A percentile compares a stretch with the other conserved stretches of the same genome.
Evolutionary conservation across 78 protist genomes (phyloP).

Genomic region (Dictyostelium firmibasis): DNA sequence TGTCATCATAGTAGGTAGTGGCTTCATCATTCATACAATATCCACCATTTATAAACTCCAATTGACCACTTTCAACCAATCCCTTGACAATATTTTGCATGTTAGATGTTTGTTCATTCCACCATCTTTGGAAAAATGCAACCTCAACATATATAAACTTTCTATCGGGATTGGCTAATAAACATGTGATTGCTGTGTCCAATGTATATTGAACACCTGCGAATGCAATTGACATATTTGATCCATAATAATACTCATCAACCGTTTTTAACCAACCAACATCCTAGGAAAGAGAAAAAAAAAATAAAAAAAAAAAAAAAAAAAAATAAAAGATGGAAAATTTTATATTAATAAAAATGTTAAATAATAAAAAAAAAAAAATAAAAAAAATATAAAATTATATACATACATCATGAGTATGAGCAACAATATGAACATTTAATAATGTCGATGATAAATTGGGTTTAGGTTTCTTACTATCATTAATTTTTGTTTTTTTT

Average conservation of each 20-base stretch:
- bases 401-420: conserved; percentile 78
- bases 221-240: conserved; percentile 76
- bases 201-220: conserved; percentile 88
- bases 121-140: conserved; percentile 91
- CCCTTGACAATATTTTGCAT: conserved; percentile 46
- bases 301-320: neutral
- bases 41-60: conserved; percentile 92
- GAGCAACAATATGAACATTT: conserved; percentile 79
- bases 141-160: conserved; percentile 90
- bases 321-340: too few relatives aligned
- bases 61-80: conserved; percentile 87
- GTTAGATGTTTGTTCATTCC: conserved; percentile 78
- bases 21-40: conserved; percentile 97
- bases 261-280: conserved; percentile 95
- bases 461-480: neutral
- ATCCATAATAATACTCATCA: conserved; percentile 90
- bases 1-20: conserved; percentile 85
- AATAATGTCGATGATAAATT: neutral
- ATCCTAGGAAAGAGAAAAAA: conserved; percentile 60
- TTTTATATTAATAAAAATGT: too few relatives aligned
- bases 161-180: conserved; percentile 81
- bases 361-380: neutral
- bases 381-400: neutral
- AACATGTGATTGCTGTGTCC: conserved; percentile 58
- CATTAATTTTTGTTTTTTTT: neutral